Evolutionary conservation across 2,329 filamentous ascomycete genomes (phyloP).

Genomic region (Basipetospora chlamydospora): DNA sequence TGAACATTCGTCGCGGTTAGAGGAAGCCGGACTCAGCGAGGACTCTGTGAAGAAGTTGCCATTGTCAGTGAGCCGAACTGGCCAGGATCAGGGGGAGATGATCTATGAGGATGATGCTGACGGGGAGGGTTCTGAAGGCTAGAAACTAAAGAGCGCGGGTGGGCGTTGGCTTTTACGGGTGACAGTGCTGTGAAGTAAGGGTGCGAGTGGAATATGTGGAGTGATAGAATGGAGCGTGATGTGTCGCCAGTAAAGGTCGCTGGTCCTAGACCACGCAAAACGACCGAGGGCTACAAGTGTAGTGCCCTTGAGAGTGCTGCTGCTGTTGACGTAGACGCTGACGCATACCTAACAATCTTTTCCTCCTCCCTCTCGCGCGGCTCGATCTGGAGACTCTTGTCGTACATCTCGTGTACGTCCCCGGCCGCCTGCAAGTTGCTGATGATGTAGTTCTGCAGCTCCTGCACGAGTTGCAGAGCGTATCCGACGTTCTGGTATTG

Average conservation of each 20-base stretch:
- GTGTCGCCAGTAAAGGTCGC: too few relatives aligned
- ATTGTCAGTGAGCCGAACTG: constrained; percentile 11
- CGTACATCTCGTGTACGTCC: constrained; percentile 99
- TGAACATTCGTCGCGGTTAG: constrained; percentile 15
- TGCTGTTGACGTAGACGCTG: constrained; percentile 8
- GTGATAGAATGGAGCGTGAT: too few relatives aligned
- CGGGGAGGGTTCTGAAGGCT: too few relatives aligned
- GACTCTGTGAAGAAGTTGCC: constrained; percentile 26
- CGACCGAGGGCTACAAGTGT: too few relatives aligned
- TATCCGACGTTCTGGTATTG: constrained; percentile 99
- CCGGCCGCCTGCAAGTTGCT: constrained; percentile 91
- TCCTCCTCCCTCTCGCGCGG: constrained; percentile 95
- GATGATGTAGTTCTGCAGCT: constrained; percentile 92
- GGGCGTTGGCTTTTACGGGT: too few relatives aligned
- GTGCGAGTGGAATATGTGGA: too few relatives aligned
- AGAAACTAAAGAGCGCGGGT: too few relatives aligned
- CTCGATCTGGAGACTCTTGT: constrained; percentile 85
- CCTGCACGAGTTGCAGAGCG: constrained; percentile 71
- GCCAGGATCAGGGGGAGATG: too few relatives aligned
- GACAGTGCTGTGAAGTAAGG: neutral
- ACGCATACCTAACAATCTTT: constrained; percentile 89
- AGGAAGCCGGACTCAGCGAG: constrained; percentile 48
- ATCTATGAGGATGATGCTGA: too few relatives aligned
- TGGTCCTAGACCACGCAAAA: too few relatives aligned
- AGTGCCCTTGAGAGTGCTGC: too few relatives aligned